Percentiles rank a stretch among this genome's conserved stretches.
phyloP scores from a whole-genome alignment of 108 stramenopile species.

The Tribonema minus region DNA sequence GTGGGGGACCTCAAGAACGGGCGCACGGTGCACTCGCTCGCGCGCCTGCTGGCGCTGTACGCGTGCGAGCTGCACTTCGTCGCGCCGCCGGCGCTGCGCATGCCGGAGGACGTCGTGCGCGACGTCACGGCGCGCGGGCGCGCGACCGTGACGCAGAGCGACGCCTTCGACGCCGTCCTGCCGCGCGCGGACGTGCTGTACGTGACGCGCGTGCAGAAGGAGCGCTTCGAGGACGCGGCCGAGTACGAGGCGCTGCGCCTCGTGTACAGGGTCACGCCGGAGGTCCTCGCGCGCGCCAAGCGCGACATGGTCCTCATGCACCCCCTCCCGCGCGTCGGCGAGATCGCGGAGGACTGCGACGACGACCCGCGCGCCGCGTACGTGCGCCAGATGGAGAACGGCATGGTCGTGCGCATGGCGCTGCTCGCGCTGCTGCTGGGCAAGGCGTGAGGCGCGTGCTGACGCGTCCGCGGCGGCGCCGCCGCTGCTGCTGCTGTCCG shows the following conservation, averaged over 20 bases:
- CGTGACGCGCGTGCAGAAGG: slow-evolving; percentile 91
- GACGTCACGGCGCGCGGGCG: not conserved
- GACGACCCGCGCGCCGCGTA: slow-evolving; percentile 91
- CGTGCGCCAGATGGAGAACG: slow-evolving; percentile 97
- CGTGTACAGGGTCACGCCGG: slow-evolving; percentile 72
- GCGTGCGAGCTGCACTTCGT: slow-evolving; percentile 72
- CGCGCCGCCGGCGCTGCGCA: slow-evolving; percentile 69
- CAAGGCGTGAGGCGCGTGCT: not conserved
- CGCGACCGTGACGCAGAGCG: slow-evolving; percentile 49
- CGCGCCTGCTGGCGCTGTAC: slow-evolving; percentile 72
- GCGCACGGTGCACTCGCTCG: slow-evolving; percentile 90
- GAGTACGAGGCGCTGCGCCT: slow-evolving; percentile 80
- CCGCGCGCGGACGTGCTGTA: slow-evolving; percentile 79
- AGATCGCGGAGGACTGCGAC: slow-evolving; percentile 85
- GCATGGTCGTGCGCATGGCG: slow-evolving; percentile 96
- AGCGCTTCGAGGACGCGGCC: slow-evolving; percentile 72
- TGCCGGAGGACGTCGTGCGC: slow-evolving; percentile 71
- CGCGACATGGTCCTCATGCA: slow-evolving; percentile 79
- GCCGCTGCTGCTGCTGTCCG: not conserved
- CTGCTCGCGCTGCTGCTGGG: slow-evolving; percentile 73
- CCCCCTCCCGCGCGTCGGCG: slow-evolving; percentile 83
- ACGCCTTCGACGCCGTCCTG: slow-evolving; percentile 60
- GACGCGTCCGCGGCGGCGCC: not conserved
- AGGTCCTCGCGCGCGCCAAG: slow-evolving; percentile 68
- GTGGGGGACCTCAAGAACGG: slow-evolving; percentile 93